Percentiles rank a stretch among this genome's conserved stretches.
Evolutionary conservation across 306 rosid species (phyloP).

Genomic region (Casuarina equisetifolia): DNA sequence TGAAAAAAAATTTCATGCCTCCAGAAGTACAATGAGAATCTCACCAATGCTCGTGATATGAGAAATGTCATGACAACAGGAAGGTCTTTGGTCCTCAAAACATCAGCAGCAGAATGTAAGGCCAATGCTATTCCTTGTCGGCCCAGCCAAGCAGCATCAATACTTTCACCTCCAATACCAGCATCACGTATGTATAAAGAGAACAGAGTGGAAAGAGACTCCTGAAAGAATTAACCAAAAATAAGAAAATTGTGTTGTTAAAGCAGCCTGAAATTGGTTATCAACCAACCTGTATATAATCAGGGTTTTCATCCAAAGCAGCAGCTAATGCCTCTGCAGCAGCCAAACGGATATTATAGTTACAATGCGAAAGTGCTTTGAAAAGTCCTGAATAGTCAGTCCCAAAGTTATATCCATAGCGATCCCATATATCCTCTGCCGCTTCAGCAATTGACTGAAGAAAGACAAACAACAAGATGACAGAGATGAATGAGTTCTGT

Average conservation of each 20-base stretch:
- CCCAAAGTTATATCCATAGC: conserved; percentile 88
- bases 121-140: conserved; percentile 96
- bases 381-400: conserved; percentile 83
- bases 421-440: conserved; percentile 97
- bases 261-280: conserved; percentile 5
- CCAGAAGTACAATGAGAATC: not conserved
- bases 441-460: conserved; percentile 84
- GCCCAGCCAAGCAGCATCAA: conserved; percentile 92
- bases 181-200: conserved; percentile 77
- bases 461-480: conserved; percentile 18
- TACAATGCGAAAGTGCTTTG: conserved; percentile 80
- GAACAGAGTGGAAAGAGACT: conserved; percentile 84
- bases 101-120: conserved; percentile 85
- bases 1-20: not conserved
- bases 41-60: conserved; percentile 94
- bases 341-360: conserved; percentile 83
- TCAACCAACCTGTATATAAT: conserved; percentile 73
- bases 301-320: conserved; percentile 90
- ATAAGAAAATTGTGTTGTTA: conserved; percentile 22
- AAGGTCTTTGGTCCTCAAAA: conserved; percentile 86
- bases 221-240: conserved; percentile 49
- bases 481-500: not conserved
- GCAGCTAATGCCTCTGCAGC: conserved; percentile 95
- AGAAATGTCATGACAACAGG: conserved; percentile 94
- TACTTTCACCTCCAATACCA: conserved; percentile 52